Evolutionary conservation across 768 basidiomycete genomes (phyloP).

Genomic region (Amanita exitialis): DNA sequence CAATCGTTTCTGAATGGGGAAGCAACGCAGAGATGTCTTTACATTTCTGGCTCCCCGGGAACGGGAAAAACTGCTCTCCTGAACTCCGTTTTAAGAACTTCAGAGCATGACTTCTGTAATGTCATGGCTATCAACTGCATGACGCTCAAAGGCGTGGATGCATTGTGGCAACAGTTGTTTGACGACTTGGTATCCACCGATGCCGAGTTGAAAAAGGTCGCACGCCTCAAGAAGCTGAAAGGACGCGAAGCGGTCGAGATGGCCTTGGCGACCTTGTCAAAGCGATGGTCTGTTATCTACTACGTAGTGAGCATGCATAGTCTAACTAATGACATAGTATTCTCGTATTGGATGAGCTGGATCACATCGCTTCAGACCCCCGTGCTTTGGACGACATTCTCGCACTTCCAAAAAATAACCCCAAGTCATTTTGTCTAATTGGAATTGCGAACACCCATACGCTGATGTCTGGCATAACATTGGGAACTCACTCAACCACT

Average conservation of each 20-base stretch:
- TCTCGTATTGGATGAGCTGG: constrained; percentile 79
- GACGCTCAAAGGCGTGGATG: constrained; percentile 57
- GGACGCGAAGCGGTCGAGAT: constrained; percentile 37
- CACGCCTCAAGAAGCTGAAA: constrained; percentile 28
- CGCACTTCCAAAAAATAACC: constrained; percentile 46
- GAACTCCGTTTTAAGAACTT: constrained; percentile 44
- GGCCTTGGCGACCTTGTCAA: constrained; percentile 29
- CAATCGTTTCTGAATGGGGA: constrained; percentile 34
- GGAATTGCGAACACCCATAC: constrained; percentile 90
- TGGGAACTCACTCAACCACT: constrained; percentile 23
- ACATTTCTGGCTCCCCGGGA: constrained; percentile 89
- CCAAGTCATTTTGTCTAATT: constrained; percentile 53
- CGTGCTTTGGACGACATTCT: constrained; percentile 57
- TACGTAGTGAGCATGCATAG: constrained; percentile 1
- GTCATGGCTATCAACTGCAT: constrained; percentile 71
- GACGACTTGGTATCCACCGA: constrained; percentile 24
- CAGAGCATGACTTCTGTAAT: constrained; percentile 28
- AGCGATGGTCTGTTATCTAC: constrained; percentile 40
- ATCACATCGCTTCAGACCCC: constrained; percentile 60
- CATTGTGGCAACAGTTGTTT: constrained; percentile 59
- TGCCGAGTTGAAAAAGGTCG: constrained; percentile 29
- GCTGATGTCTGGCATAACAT: constrained; percentile 46
- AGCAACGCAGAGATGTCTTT: constrained; percentile 41
- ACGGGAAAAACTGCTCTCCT: constrained; percentile 88
- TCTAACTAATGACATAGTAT: constrained; percentile 33